These are phyloP conservation scores for Trametes villosa DNA, from an alignment of 768 basidiomycete species.

Conservation along the genomic window DNA sequence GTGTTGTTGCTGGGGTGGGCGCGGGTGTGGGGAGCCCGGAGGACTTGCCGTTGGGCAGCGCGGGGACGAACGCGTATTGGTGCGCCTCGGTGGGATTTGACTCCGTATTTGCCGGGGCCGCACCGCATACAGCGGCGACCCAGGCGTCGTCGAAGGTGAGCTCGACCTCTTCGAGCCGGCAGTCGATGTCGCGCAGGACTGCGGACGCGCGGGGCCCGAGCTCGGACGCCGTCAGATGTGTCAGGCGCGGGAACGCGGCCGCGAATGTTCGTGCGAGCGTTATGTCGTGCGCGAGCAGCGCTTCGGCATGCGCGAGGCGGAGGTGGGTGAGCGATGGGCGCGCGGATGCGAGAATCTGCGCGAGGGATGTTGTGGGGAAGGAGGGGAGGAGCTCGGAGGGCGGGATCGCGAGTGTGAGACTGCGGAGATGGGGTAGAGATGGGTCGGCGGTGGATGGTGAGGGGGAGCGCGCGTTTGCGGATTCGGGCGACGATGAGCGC, in stretches of 20 bases:
- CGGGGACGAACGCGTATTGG: neutral
- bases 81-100: neutral
- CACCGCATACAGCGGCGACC: conserved; percentile 1
- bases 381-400: conserved; percentile 5
- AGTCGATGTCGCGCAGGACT: neutral
- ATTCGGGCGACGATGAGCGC: conserved; percentile 1
- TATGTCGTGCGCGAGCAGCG: conserved; percentile 10
- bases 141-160: conserved; percentile 17
- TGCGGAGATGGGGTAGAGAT: neutral
- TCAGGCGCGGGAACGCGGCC: neutral
- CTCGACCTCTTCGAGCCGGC: conserved; percentile 5
- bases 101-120: neutral
- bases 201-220: conserved; percentile 12
- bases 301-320: conserved; percentile 4
- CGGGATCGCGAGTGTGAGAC: conserved; percentile 7
- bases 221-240: neutral
- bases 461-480: neutral
- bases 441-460: neutral
- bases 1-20: conserved; percentile 9
- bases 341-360: neutral
- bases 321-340: conserved; percentile 14
- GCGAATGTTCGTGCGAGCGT: conserved; percentile 1
- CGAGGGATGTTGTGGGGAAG: conserved; percentile 6
- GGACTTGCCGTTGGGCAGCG: conserved; percentile 11
- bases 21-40: conserved; percentile 5